phyloP scores from a whole-genome alignment of 257 asterid species.

The Nemophila menziesii region DNA sequence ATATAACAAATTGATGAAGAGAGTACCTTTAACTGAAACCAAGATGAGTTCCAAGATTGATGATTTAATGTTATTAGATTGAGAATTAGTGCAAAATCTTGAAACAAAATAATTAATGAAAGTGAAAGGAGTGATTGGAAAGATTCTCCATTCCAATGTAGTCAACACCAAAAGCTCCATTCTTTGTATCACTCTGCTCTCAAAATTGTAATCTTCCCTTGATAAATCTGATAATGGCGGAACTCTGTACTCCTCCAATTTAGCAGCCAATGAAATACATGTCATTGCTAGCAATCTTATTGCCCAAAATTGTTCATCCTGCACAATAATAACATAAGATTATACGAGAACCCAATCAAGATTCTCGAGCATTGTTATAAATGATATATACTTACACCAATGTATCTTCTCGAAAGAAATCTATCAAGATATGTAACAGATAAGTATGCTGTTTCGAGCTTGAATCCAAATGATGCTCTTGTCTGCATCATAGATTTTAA shows the following conservation, averaged over 20 bases:
- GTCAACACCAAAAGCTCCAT: slow-evolving; percentile 49
- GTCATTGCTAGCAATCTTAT: slow-evolving; percentile 32
- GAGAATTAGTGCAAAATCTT: slow-evolving; percentile 14
- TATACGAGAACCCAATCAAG: neutral
- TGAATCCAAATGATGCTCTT: slow-evolving; percentile 30
- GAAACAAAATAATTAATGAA: slow-evolving; percentile 31
- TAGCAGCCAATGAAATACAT: slow-evolving; percentile 59
- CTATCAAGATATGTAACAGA: slow-evolving; percentile 43
- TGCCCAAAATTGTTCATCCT: slow-evolving; percentile 34
- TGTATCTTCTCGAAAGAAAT: slow-evolving; percentile 35
- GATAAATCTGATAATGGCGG: slow-evolving; percentile 32
- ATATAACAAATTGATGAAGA: neutral
- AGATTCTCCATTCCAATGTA: slow-evolving; percentile 53
- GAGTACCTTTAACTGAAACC: slow-evolving; percentile 26
- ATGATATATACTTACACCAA: slow-evolving; percentile 26
- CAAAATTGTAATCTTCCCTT: slow-evolving; percentile 22
- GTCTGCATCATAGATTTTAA: slow-evolving; percentile 25
- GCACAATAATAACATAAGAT: neutral
- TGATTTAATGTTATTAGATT: slow-evolving; percentile 9
- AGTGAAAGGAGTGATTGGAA: slow-evolving; percentile 34
- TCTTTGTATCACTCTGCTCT: slow-evolving; percentile 26
- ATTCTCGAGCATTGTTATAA: neutral
- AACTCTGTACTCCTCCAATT: slow-evolving; percentile 37
- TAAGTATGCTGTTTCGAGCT: slow-evolving; percentile 34
- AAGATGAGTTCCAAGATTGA: slow-evolving; percentile 21